Evolutionary conservation across 495 filamentous ascomycete genomes (phyloP).

Genomic region (Glarea lozoyensis): DNA sequence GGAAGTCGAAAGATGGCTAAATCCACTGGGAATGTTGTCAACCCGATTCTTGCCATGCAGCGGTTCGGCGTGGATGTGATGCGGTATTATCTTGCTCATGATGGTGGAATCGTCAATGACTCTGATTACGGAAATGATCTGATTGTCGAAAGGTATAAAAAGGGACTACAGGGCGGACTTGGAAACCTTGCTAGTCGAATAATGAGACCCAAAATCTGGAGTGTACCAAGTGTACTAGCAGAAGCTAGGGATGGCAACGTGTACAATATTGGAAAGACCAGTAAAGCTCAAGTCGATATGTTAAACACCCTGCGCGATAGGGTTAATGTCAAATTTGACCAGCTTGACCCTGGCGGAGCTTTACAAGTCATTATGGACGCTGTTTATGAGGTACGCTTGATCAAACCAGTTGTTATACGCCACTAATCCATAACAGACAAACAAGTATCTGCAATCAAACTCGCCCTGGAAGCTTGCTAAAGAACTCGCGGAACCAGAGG

Average conservation of each 20-base stretch:
- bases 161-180: conserved; percentile 58
- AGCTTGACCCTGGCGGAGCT: conserved; percentile 53
- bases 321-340: conserved; percentile 51
- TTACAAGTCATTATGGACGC: conserved; percentile 57
- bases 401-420: not conserved
- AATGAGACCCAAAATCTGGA: conserved; percentile 57
- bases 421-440: conserved; percentile 43
- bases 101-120: conserved; percentile 67
- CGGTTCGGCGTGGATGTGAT: conserved; percentile 81
- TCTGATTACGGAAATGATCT: conserved; percentile 72
- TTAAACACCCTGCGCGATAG: conserved; percentile 27
- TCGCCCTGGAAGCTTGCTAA: conserved; percentile 46
- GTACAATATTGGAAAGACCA: not conserved
- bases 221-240: conserved; percentile 44
- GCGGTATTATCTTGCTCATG: conserved; percentile 76
- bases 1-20: conserved; percentile 90
- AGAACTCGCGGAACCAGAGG: not conserved
- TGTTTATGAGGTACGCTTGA: conserved; percentile 38
- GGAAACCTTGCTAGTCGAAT: conserved; percentile 73
- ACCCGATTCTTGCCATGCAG: conserved; percentile 86
- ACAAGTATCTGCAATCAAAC: conserved; percentile 53
- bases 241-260: conserved; percentile 21
- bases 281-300: conserved; percentile 21
- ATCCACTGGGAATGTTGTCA: conserved; percentile 87
- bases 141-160: conserved; percentile 72